These are phyloP conservation scores for Bromus sterilis DNA, from an alignment of 176 grass and related monocot species.

Conservation along the genomic window DNA sequence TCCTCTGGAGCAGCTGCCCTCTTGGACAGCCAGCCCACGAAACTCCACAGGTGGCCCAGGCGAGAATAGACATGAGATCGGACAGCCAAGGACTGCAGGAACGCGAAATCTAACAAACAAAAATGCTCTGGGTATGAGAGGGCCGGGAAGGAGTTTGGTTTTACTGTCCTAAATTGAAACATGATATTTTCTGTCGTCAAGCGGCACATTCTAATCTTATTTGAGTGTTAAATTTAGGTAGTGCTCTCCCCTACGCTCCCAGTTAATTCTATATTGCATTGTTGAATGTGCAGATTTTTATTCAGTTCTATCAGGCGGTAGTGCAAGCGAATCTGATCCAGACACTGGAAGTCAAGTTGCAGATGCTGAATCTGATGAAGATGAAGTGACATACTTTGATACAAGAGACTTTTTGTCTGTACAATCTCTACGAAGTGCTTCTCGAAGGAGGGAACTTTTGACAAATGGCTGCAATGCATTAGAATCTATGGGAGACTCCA, in stretches of 20 bases:
- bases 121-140: too few species aligned
- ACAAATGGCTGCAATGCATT: constrained; percentile 41
- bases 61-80: too few species aligned
- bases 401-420: constrained; percentile 73
- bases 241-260: neutral
- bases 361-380: constrained; percentile 79
- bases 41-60: too few species aligned
- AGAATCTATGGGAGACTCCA: constrained; percentile 30
- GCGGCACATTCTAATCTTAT: neutral
- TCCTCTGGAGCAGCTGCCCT: too few species aligned
- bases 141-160: too few species aligned
- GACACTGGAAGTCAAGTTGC: constrained; percentile 82
- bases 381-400: constrained; percentile 80
- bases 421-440: constrained; percentile 75
- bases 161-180: too few species aligned
- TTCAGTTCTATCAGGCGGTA: constrained; percentile 90
- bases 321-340: constrained; percentile 76
- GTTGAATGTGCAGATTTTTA: constrained; percentile 69
- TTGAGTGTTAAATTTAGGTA: neutral
- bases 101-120: too few species aligned
- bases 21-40: too few species aligned
- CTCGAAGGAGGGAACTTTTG: constrained; percentile 60
- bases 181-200: neutral
- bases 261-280: constrained; percentile 9
- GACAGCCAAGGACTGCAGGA: too few species aligned